Evolutionary conservation across 2,329 filamentous ascomycete genomes (phyloP).

Genomic region (Phyllachora maydis): DNA sequence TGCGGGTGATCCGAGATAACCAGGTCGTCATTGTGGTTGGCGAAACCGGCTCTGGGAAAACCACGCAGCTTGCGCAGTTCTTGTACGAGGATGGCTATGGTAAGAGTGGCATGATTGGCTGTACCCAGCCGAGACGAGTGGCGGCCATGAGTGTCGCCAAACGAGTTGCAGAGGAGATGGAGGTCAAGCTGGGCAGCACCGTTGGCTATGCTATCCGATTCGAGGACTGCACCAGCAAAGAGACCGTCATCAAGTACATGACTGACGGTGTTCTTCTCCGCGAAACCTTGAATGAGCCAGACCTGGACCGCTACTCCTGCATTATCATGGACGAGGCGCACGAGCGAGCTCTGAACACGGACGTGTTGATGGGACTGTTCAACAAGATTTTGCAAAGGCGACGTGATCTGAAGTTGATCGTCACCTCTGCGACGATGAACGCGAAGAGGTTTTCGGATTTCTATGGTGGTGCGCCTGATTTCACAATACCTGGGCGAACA

Average conservation of each 20-base stretch:
- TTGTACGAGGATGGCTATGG: slow-evolving; percentile 90
- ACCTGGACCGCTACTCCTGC: slow-evolving; percentile 89
- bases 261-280: slow-evolving; percentile 88
- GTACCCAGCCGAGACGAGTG: slow-evolving; percentile 88
- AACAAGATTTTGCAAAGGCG: slow-evolving; percentile 88
- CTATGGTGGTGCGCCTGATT: slow-evolving; percentile 89
- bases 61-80: slow-evolving; percentile 92
- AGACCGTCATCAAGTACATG: slow-evolving; percentile 98
- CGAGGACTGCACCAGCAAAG: slow-evolving; percentile 90
- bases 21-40: slow-evolving; percentile 94
- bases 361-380: slow-evolving; percentile 91
- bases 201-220: slow-evolving; percentile 98
- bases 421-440: slow-evolving; percentile 98
- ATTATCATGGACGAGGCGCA: slow-evolving; percentile 99
- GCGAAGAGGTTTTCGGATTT: slow-evolving; percentile 90
- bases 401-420: slow-evolving; percentile 84
- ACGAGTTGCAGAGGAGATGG: slow-evolving; percentile 96
- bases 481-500: slow-evolving; percentile 85
- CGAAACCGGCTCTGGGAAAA: slow-evolving; percentile 94
- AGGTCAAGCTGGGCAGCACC: slow-evolving; percentile 65
- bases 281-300: slow-evolving; percentile 80
- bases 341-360: slow-evolving; percentile 88
- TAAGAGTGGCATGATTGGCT: slow-evolving; percentile 75
- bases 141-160: slow-evolving; percentile 98
- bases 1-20: slow-evolving; percentile 86